These are phyloP conservation scores for Torrubiella hemipterigena DNA, from an alignment of 2,329 filamentous ascomycete species.

Conservation along the genomic window DNA sequence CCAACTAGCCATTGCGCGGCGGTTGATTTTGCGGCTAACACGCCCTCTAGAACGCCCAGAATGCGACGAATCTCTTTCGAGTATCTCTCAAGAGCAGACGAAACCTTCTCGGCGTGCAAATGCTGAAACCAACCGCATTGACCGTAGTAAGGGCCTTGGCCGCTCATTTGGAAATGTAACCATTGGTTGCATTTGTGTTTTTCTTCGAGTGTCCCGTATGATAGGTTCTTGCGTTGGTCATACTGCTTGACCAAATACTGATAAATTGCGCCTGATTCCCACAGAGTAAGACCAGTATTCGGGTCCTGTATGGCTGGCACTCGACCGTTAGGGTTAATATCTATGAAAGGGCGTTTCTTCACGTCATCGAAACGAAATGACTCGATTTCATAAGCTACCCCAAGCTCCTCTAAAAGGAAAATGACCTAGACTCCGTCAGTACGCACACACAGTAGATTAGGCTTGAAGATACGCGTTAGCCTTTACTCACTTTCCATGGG, in stretches of 20 bases:
- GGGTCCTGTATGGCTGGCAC: conserved; percentile 11
- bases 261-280: conserved; percentile 13
- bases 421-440: too few relatives aligned
- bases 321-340: conserved; percentile 12
- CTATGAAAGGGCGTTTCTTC: too few relatives aligned
- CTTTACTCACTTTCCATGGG: too few relatives aligned
- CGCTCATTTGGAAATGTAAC: conserved; percentile 12
- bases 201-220: conserved; percentile 5
- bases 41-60: conserved; percentile 13
- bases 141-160: conserved; percentile 19
- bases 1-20: conserved; percentile 11
- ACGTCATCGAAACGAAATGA: neutral
- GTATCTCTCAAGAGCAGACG: conserved; percentile 16
- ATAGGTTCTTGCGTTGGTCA: conserved; percentile 9
- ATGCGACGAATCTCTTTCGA: conserved; percentile 15
- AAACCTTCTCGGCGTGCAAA: conserved; percentile 13
- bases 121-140: conserved; percentile 13
- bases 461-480: too few relatives aligned
- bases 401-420: neutral
- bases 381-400: neutral
- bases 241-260: conserved; percentile 13
- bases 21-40: conserved; percentile 10
- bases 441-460: too few relatives aligned
- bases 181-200: conserved; percentile 8
- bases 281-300: conserved; percentile 11